Base-by-base conservation (phyloP, 139 green algal species). In the Ettlia oleoabundans region DNA sequence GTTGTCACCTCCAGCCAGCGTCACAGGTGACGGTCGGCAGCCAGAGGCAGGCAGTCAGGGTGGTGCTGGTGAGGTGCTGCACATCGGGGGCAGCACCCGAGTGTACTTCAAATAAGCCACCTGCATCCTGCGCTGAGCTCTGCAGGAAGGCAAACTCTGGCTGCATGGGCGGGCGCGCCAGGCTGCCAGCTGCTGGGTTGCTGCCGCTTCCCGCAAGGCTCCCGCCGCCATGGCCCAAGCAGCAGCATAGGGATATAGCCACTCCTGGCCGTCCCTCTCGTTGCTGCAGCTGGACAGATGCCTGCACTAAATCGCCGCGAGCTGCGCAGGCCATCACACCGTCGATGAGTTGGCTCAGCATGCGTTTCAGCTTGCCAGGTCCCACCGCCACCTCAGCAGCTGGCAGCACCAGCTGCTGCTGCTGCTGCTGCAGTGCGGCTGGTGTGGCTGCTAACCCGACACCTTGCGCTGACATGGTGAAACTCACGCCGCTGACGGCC, bases 311-410 rank as follows among this genome's bases (percentile, higher is more conserved):
- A 64, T 87, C 82, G 30, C 82, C 82, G 0, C 73, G 43, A 9
- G 47, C 76, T 41, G 75, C 71, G n/a, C 75, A 82, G 9, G 64
- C 75, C 5, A 87, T 72, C 26, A 81, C 32, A 38, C 82, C 76
- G 52, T 87, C 82, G 3, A 86, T 32, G 28, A 82, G 72, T 62
- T 86, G 82, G 42, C 82, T 86, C 73, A 86, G 72, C 72, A 82
- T 82, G 58, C 82, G 76, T 41, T 86, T 86, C 9, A 86, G 72
- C 42, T 43, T 64, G 38, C 62, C 65, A 2, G 73, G 73, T 32
- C 65, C 72, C 32, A 86, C 82, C 24, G 81, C 51, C 74, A 85
- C 81, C 42, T 69, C 81, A 21, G 66, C 73, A 22, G 64, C 79
- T 8, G 81, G 62, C 73, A 85, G 74, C 28, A 42, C 40, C 37